These are phyloP conservation scores for Boeremia lycopersici DNA, from an alignment of 2,329 filamentous ascomycete species.

Conservation along the genomic window DNA sequence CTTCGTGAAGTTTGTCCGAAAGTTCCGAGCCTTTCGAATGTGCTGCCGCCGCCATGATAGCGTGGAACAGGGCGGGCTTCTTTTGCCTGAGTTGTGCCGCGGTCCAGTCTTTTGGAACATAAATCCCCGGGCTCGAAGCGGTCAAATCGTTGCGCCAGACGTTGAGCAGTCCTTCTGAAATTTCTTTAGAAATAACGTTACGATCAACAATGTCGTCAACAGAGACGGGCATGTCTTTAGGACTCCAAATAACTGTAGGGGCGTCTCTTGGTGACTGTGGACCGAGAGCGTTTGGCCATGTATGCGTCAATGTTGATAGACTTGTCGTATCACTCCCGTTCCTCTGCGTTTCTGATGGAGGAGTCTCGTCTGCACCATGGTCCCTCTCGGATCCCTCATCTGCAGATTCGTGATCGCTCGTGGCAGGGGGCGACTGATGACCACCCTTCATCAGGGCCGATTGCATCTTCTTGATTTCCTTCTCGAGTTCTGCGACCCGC, in stretches of 20 bases:
- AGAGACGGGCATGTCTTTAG: constrained; percentile 29
- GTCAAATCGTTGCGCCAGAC: constrained; percentile 41
- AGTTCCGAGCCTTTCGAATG: constrained; percentile 39
- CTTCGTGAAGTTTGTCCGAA: constrained; percentile 42
- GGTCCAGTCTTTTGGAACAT: constrained; percentile 40
- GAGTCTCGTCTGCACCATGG: constrained; percentile 20
- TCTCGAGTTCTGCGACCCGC: constrained; percentile 45
- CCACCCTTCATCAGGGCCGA: constrained; percentile 33
- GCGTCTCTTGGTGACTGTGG: constrained; percentile 11
- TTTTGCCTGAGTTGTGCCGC: constrained; percentile 34
- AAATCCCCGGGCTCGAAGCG: constrained; percentile 37
- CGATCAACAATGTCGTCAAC: constrained; percentile 45
- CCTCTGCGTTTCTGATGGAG: constrained; percentile 19
- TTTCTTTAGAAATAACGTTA: constrained; percentile 36
- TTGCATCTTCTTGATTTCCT: constrained; percentile 45
- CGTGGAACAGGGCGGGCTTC: constrained; percentile 44
- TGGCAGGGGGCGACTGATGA: constrained; percentile 29
- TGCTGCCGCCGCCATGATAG: constrained; percentile 46
- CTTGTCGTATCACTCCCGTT: constrained; percentile 17
- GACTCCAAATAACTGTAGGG: constrained; percentile 11
- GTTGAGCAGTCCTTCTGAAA: constrained; percentile 37
- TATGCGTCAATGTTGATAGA: constrained; percentile 13
- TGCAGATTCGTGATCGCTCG: constrained; percentile 37
- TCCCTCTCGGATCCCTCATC: constrained; percentile 34
- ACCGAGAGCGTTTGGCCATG: constrained; percentile 11